Conservation (phyloP, 257 asterid genomes). For the Solanum medicagineum region DNA sequence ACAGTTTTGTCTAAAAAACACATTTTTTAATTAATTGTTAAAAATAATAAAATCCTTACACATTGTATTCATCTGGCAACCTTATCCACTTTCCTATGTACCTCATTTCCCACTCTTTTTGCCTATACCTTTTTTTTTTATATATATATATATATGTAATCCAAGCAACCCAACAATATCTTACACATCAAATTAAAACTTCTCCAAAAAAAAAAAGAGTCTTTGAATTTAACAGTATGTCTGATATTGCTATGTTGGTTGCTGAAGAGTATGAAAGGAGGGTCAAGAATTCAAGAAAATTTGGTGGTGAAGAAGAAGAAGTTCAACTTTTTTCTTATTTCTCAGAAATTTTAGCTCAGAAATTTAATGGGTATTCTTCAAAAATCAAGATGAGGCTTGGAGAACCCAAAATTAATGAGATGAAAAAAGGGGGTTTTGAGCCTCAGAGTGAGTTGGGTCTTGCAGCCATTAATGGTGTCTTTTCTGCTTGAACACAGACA, state of each 20-base stretch:
- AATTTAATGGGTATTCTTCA: slow-evolving; percentile 16
- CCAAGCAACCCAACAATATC: background rate
- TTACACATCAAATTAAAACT: background rate
- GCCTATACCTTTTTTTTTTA: background rate
- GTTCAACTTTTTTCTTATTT: slow-evolving; percentile 32
- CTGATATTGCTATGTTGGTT: slow-evolving; percentile 76
- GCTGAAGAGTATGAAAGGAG: slow-evolving; percentile 84
- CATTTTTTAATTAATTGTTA: background rate
- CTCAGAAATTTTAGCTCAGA: slow-evolving; percentile 13
- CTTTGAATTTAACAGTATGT: slow-evolving; percentile 19
- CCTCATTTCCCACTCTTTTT: background rate
- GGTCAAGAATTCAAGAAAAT: slow-evolving; percentile 41
- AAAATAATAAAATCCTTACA: background rate
- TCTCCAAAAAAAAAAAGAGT: background rate
- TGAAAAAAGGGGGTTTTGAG: slow-evolving; percentile 4
- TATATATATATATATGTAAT: too few species aligned
- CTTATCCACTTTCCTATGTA: slow-evolving; percentile 21
- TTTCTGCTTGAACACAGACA: slow-evolving; percentile 37
- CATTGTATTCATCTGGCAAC: slow-evolving; percentile 14
- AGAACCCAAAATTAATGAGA: background rate
- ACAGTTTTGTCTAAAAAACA: background rate
- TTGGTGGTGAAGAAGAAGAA: slow-evolving; percentile 35
- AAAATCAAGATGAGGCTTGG: slow-evolving; percentile 20
- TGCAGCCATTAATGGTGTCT: slow-evolving; percentile 45
- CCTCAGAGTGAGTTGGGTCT: slow-evolving; percentile 29